These are phyloP conservation scores for Fusarium oxysporum DNA, from an alignment of 2,329 filamentous ascomycete species.

Conservation along the genomic window DNA sequence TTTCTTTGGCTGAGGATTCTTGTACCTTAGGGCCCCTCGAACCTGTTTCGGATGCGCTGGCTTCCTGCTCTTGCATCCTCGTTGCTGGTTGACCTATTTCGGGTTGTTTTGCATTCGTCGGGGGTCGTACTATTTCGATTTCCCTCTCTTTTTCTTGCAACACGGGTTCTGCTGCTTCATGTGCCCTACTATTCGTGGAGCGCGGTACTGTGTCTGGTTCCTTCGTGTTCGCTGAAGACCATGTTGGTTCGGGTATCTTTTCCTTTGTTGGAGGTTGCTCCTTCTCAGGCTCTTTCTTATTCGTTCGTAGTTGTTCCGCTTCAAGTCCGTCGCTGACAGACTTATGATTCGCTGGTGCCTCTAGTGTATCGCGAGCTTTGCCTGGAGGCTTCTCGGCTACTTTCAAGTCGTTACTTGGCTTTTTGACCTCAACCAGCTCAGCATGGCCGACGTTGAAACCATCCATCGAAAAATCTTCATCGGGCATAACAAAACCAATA, in stretches of 20 bases:
- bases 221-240: background rate
- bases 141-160: background rate
- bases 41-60: background rate
- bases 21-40: background rate
- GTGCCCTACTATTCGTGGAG: background rate
- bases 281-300: background rate
- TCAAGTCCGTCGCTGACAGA: background rate
- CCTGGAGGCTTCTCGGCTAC: conserved; percentile 1
- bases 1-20: background rate
- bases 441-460: conserved; percentile 26
- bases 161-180: background rate
- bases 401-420: background rate
- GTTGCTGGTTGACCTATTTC: background rate
- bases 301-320: background rate
- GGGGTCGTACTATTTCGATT: background rate
- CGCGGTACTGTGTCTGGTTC: background rate
- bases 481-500: conserved; percentile 53
- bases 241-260: background rate
- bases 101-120: background rate
- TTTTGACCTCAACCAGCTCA: background rate
- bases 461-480: conserved; percentile 24
- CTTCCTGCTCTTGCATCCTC: background rate
- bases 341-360: background rate
- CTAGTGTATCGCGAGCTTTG: background rate
- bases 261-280: background rate